Base-by-base conservation (phyloP, 2,329 filamentous ascomycete genomes). In the Aspergillus flavus region DNA sequence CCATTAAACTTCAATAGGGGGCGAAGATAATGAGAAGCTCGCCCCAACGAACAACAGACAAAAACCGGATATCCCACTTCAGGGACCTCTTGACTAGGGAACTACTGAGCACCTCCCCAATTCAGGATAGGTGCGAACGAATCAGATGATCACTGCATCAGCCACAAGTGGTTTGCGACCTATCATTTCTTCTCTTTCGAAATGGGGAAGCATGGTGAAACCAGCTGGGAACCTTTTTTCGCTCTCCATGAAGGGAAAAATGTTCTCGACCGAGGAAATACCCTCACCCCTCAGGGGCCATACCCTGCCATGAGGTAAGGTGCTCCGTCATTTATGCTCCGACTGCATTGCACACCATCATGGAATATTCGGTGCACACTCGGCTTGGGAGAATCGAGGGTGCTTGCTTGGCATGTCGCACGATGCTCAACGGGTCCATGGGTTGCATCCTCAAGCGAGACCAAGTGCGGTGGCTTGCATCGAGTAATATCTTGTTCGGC, bases 401-500 rank as follows among this genome's bases (percentile, higher is more conserved):
- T 19, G 39, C 16, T 19, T 21, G 28, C 48, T 53, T 53, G 48
- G 48, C 48, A 53, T 53, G 48, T 53, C 48, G 48, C 48, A 53
- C 48, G 48, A 53, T 53, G 14, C 30, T 32, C 16, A 28, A 53
- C 48, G 10, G 30, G 14, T 21, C 30, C 26, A 53, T 53, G 19
- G 48, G 48, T 53, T 53, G 48, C 48, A 53, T 53, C 48, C 19
- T 30, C 48, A 11, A 34, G 28, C 26, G 48, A 30, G 26, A 34
- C 26, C 28, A 34, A 19, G 48, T 21, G 19, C 11, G 7, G 41
- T 52, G 59, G 53, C 53, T 61, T 61, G 59, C 59, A 61, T 41
- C 46, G 23, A 32, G 59, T 61, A 30, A 53, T 57, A 61, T 57
- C 48, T 30, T 21, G 19, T 30, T 11, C 16, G 19, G 1, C 14